Evolutionary conservation across 257 asterid species (phyloP), one percentile per base, ranked within the genome.

Genomic region (Nicotiana obtusifolia): DNA sequence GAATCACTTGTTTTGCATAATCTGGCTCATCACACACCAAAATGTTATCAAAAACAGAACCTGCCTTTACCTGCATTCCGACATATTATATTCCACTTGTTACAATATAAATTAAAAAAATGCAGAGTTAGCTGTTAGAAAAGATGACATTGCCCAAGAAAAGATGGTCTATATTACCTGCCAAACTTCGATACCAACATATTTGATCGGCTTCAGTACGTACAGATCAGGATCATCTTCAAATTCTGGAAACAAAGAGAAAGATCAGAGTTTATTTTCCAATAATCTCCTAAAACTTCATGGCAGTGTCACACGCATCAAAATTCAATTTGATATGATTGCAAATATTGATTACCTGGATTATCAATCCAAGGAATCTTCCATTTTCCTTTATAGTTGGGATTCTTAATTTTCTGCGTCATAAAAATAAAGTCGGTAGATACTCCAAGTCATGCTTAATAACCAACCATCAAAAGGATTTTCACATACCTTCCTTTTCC

Each of bases 341-440:
- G 64, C 10, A 57, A n/a, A 57, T 26, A 19, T n/a, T 57, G 24
- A 57, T 35, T 86, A 93, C 97, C 98, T 84, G 98, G 98, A 90
- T 95, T 95, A 81, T 95, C 98, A 76, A 95, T 88, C 96, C 94
- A 93, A 56, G 97, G 97, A 75, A 88, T 90, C 90, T 87, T 95
- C 98, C 98, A 95, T 88, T 95, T 93, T 78, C 98, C 98, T 90
- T 93, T 91, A 83, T 95, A 95, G 82, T 93, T 91, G 30, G 98
- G 98, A 82, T 95, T 95, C 91, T 95, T 95, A 86, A 93, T 92
- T 88, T 81, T 92, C 99, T 93, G 90, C 59, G 44, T 76, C 66
- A 59, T 41, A 41, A 82, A 83, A 7, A 57, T 2, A 57, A 19
- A 57, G 8, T 7, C 64, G 11, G 64, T 41, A 76, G 66, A 15